phyloP scores from a whole-genome alignment of 1,284 basidiomycete genomes.

The Malassezia arunalokei region DNA sequence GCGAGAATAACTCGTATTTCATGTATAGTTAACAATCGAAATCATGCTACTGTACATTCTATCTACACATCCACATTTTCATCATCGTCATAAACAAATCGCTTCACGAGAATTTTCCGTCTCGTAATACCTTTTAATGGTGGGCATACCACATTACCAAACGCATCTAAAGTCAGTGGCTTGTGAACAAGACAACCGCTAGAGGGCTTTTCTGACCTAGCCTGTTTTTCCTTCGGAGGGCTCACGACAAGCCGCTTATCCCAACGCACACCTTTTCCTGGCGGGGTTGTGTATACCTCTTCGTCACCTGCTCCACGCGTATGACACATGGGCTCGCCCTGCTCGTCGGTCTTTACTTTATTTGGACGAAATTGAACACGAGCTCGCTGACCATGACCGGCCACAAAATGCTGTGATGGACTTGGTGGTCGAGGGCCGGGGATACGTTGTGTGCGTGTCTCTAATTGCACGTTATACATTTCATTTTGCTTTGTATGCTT shows the following conservation, averaged over 20 bases:
- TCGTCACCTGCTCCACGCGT: conserved; percentile 11
- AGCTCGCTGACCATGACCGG: background rate
- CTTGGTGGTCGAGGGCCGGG: conserved; percentile 10
- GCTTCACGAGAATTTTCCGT: conserved; percentile 4
- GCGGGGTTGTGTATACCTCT: conserved; percentile 10
- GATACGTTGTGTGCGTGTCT: conserved; percentile 1
- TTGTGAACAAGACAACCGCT: background rate
- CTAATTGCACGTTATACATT: conserved; percentile 6
- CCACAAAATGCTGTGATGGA: conserved; percentile 6
- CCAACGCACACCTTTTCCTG: conserved; percentile 5
- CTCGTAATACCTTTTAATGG: background rate
- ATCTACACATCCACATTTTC: background rate
- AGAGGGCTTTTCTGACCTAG: background rate
- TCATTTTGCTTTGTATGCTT: conserved; percentile 11
- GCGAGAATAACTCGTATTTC: background rate
- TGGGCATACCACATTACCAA: conserved; percentile 6
- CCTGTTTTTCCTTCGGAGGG: background rate
- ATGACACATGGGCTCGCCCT: conserved; percentile 6
- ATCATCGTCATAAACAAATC: conserved; percentile 10
- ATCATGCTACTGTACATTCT: background rate
- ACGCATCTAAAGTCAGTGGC: conserved; percentile 2
- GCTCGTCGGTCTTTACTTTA: conserved; percentile 1
- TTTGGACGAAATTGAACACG: background rate
- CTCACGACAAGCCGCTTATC: conserved; percentile 13
- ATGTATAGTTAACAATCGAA: background rate